Base-by-base conservation (phyloP, 1,284 basidiomycete species). In the Irpex rosettiformis region DNA sequence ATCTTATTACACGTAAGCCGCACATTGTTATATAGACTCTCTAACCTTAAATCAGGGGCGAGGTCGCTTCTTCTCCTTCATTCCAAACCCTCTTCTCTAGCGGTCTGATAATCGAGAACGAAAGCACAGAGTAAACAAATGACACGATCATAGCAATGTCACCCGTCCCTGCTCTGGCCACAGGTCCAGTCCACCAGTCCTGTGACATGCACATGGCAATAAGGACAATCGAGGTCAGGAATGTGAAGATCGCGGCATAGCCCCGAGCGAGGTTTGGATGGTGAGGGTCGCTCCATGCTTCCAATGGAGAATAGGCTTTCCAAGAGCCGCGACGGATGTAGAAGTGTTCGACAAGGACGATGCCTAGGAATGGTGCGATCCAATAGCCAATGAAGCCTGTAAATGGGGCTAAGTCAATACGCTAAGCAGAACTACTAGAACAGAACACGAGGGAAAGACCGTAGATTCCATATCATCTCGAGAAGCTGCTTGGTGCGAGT, bases 201-300 rank as follows among this genome's bases (percentile, higher is more conserved):
- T 87, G 84, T 57, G 78, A 75, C 80, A 85, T 86, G 62, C 78
- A 83, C 30, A 80, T 77, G 13, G 85, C 75, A 55, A 85, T 76
- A 54, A 83, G 69, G 2, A 78, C 80, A 60, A 80, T 76, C 2
- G 77, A 73, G 5, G 72, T 73, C 0, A 70, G 52, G 63, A 84
- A 81, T 2, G 84, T 77, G 18, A 76, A 42, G 2, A 81, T 63
- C 1, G 82, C 83, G 2, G 85, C 79, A 18, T 74, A 59, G 4
- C 81, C 78, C 3, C 72, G 66, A 0, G 82, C 80, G 4, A 84
- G 73, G 49, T 66, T 64, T 22, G 65, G 64, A 51, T 67, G 66
- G 6, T 58, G 56, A 2, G 77, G 70, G 21, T 67, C 63, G 65
- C 80, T 67, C 80, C 81, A 83, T 3, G 73, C 71, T 16, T 54